Base-by-base conservation (phyloP, 805 yeast genomes). In the Cyberlindnera bimundalis region DNA sequence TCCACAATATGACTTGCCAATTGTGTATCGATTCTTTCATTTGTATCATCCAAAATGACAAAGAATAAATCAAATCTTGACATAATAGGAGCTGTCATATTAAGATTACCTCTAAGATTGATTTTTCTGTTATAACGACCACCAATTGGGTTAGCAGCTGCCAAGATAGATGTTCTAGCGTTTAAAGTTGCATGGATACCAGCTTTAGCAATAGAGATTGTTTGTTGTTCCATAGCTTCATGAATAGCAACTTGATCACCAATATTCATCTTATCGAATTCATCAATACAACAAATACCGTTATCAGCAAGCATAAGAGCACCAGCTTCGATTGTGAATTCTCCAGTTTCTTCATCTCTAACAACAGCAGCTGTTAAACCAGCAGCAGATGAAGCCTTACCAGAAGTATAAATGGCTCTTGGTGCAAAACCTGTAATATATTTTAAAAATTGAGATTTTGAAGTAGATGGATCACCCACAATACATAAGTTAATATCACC, bases 201-300 rank as follows among this genome's bases (percentile, higher is more conserved):
- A 1, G 99, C 99, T 62, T 93, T 93, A 10, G 99, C 97, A 57
- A 93, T 93, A 13, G 97, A 90, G 51, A 93, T 93, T 0, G 99
- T 93, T 65, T 93, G 99, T 67, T 93, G 99, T 73, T 93, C 99
- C 99, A 93, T 93, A 18, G 98, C 99, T 68, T 93, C 99, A 67
- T 93, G 99, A 68, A 93, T 91, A 3, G 98, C 98, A 40, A 93
- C 98, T 66, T 93, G 98, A 65, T 93, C 98, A 2, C 81, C 66
- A 31, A 90, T 64, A 63, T 91, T 97, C 99, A 93, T 93, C 69
- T 93, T 93, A 61, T 93, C 99, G 55, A 93, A 93, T 68, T 93
- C 99, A 63, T 93, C 99, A 63, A 93, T 93, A 55, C 96, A 95
- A 74, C 99, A 93, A 46, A 93, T 86, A 47, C 99, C 99, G 59